Evolutionary conservation across 2,329 filamentous ascomycete genomes (phyloP).

Genomic region (Sclerotinia nivalis): DNA sequence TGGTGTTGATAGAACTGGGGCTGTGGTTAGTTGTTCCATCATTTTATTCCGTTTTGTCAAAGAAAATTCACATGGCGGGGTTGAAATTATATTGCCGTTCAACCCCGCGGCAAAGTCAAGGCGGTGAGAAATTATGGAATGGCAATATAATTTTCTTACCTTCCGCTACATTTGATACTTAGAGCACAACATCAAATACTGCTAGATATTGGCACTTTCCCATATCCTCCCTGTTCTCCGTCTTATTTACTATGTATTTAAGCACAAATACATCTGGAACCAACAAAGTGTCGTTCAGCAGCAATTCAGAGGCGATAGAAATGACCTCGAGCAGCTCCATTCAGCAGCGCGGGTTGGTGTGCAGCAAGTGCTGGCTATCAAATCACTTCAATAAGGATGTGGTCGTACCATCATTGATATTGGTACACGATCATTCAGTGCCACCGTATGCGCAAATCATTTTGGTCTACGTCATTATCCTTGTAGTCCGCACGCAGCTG

Average conservation of each 20-base stretch:
- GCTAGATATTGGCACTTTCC: not conserved
- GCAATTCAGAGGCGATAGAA: not conserved
- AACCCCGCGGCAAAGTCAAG: not conserved
- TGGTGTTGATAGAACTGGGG: slow-evolving; percentile 65
- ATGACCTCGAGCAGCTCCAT: not conserved
- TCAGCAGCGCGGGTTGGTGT: not conserved
- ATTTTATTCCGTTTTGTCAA: slow-evolving; percentile 14
- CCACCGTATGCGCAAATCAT: not conserved
- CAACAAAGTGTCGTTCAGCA: not conserved
- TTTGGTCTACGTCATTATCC: no score
- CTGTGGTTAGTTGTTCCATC: slow-evolving; percentile 36
- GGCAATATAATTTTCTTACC: not conserved
- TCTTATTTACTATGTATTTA: not conserved
- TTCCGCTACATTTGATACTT: not conserved
- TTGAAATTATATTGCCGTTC: slow-evolving; percentile 8
- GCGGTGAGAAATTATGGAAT: not conserved
- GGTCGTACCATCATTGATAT: not conserved
- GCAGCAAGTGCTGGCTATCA: not conserved
- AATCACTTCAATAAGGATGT: no score
- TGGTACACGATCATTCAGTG: no score
- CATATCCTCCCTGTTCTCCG: not conserved
- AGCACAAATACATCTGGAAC: not conserved
- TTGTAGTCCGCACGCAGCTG: no score
- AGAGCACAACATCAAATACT: no score
- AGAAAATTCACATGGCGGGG: slow-evolving; percentile 25